Percentiles rank a stretch among this genome's conserved stretches.
These are phyloP conservation scores for Penicillium nucicola DNA, from an alignment of 495 filamentous ascomycete species.

Conservation along the genomic window DNA sequence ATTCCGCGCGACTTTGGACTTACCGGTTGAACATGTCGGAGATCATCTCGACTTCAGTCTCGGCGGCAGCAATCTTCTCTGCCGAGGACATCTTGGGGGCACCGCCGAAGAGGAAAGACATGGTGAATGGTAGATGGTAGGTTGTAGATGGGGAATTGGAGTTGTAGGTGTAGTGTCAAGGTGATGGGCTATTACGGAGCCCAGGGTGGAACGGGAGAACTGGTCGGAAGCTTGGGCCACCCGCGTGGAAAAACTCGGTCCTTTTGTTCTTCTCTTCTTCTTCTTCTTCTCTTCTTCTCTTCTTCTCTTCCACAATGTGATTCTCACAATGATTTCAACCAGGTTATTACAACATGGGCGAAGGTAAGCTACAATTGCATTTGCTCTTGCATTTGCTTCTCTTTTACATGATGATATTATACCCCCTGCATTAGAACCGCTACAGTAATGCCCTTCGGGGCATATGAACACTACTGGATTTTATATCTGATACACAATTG, in stretches of 20 bases:
- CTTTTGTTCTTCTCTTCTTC: constrained; percentile 21
- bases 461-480: constrained; percentile 40
- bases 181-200: constrained; percentile 1
- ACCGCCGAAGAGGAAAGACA: constrained; percentile 94
- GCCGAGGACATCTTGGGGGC: constrained; percentile 84
- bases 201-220: neutral
- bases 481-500: constrained; percentile 16
- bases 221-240: constrained; percentile 36
- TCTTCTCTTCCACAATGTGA: constrained; percentile 26
- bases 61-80: constrained; percentile 91
- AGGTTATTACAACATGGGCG: constrained; percentile 30
- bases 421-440: constrained; percentile 72
- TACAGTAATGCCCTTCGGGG: constrained; percentile 72
- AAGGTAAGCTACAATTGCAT: constrained; percentile 32
- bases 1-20: neutral
- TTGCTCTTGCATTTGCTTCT: neutral
- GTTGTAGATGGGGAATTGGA: neutral
- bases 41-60: constrained; percentile 89
- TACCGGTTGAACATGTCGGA: constrained; percentile 97
- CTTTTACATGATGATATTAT: constrained; percentile 50
- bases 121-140: constrained; percentile 42
- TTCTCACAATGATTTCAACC: constrained; percentile 32
- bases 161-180: neutral
- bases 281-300: constrained; percentile 17
- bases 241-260: constrained; percentile 17